These are phyloP conservation scores for Aspergillus alliaceus DNA, from an alignment of 2,329 filamentous ascomycete species.

Conservation along the genomic window DNA sequence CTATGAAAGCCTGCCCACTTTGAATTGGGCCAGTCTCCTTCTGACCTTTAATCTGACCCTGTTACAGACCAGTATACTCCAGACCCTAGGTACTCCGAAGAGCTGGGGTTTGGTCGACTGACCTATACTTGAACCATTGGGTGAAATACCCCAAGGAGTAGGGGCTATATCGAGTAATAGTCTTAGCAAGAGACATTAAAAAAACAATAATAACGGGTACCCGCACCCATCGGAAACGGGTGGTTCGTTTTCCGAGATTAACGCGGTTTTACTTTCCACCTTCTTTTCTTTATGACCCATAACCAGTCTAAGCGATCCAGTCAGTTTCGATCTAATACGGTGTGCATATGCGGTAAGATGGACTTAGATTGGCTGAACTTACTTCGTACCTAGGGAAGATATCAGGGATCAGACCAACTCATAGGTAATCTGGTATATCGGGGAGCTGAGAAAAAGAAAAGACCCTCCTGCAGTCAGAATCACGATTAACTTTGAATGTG, in stretches of 20 bases:
- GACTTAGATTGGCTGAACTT: background rate
- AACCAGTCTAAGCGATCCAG: background rate
- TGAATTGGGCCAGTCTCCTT: background rate
- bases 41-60: background rate
- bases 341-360: background rate
- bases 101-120: background rate
- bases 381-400: background rate
- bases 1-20: background rate
- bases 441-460: background rate
- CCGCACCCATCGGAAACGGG: background rate
- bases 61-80: background rate
- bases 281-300: background rate
- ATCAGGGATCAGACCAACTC: background rate
- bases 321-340: background rate
- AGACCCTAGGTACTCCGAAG: background rate
- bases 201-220: background rate
- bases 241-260: slow-evolving; percentile 1
- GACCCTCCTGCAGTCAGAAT: background rate
- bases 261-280: background rate
- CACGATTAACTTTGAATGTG: background rate
- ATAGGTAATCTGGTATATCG: background rate
- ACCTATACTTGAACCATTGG: background rate
- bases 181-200: background rate
- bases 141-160: too few relatives aligned
- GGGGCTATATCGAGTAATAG: background rate